Percentiles rank a stretch among this genome's conserved stretches.
Conservation (phyloP, 345 rosid genomes). For the Euphorbia lathyris region DNA sequence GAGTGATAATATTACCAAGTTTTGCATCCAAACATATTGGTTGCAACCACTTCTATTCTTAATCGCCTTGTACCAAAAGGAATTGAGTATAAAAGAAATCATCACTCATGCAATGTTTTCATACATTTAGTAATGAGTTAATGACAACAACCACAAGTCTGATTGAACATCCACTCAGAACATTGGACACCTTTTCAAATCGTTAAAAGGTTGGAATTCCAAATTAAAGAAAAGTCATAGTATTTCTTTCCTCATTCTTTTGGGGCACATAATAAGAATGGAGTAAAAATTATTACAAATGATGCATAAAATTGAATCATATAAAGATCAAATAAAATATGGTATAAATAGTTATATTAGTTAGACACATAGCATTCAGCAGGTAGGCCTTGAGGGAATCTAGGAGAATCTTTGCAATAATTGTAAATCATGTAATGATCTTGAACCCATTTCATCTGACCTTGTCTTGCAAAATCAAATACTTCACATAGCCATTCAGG, state of each 20-base stretch:
- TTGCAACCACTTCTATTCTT: too few species aligned
- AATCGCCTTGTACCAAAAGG: too few species aligned
- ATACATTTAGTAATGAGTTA: too few species aligned
- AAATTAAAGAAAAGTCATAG: too few species aligned
- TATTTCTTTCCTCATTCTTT: background rate
- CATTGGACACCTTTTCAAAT: too few species aligned
- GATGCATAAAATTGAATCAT: background rate
- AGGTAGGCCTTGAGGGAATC: slow-evolving; percentile 35
- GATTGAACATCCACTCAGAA: too few species aligned
- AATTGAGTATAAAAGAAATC: too few species aligned
- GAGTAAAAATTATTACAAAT: background rate
- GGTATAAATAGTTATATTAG: background rate
- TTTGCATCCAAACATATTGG: too few species aligned
- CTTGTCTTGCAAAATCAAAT: slow-evolving; percentile 13
- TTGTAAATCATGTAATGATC: slow-evolving; percentile 33
- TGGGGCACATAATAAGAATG: background rate
- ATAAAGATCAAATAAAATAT: background rate
- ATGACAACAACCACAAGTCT: too few species aligned
- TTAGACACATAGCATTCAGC: slow-evolving; percentile 27
- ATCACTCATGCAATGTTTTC: too few species aligned
- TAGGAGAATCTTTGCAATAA: slow-evolving; percentile 28
- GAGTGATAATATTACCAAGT: too few species aligned
- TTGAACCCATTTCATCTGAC: slow-evolving; percentile 31
- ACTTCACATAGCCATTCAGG: slow-evolving; percentile 11
- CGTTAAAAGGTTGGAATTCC: too few species aligned